Base-by-base conservation (phyloP, 805 yeast genomes). In the Pichia californica region DNA sequence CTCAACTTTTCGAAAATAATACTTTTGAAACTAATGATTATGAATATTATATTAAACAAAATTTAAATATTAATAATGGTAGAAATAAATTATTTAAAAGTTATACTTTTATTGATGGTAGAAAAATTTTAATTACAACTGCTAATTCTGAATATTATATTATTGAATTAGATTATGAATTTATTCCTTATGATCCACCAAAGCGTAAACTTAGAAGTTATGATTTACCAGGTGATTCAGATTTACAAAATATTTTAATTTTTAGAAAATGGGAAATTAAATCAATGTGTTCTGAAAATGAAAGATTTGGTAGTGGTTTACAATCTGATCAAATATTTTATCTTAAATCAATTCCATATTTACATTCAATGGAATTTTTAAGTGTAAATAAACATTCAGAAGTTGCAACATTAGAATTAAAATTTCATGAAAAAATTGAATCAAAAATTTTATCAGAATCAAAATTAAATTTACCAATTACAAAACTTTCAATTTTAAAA, bases 41-140 rank as follows among this genome's bases (percentile, higher is more conserved):
- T 31, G 34, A 32, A 20, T 5, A 11, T 5, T 32, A 32, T n/a
- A 7, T 26, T 13, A 19, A 34, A 8, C 20, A 30, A 20, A 36
- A 41, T 11, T 38, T 47, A 3, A 30, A 16, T 9, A 14, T 38
- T 9, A 31, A 41, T 14, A 43, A 38, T 21, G 50, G 47, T 28
- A 41, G 19, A 3, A 25, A 31, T 7, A 37, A 36, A 39, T 33
- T 36, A 40, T 21, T 35, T 39, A 23, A 45, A 30, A 23, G 36
- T 13, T 15, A 31, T 52, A 4, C 40, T 11, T 4, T 19, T 29
- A 13, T 25, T 6, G 23, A 40, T 19, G 26, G 20, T 7, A 21
- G 31, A 30, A 29, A 36, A 4, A 4, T 39, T 14, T 3, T 33
- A 10, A 5, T 36, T 3, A 21, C 25, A 20, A 30, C 41, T 20